phyloP scores from a whole-genome alignment of 2,329 filamentous ascomycete genomes.

The Ophiocordyceps camponoti-floridani region DNA sequence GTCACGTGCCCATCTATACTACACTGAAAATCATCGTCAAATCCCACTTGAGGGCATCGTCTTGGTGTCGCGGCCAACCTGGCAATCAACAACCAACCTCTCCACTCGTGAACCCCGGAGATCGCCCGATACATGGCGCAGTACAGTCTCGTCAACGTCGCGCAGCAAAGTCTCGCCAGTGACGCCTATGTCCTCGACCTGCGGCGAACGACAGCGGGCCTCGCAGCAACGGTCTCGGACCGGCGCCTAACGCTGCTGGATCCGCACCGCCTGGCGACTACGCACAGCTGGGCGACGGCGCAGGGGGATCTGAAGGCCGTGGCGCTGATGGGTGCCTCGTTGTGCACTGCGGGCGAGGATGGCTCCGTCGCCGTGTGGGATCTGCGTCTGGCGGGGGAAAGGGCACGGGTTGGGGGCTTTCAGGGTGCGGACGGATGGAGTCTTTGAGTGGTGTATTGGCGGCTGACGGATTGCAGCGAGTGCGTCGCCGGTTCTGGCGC shows the following conservation, averaged over 20 bases:
- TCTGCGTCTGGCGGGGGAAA: constrained; percentile 17
- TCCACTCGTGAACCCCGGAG: too few relatives aligned
- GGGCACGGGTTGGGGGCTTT: constrained; percentile 24
- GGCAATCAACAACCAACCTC: too few relatives aligned
- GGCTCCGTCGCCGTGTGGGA: constrained; percentile 52
- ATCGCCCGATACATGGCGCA: too few relatives aligned
- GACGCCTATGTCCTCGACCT: constrained; percentile 42
- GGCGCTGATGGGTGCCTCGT: constrained; percentile 27
- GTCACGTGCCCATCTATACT: too few relatives aligned
- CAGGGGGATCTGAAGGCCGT: constrained; percentile 49
- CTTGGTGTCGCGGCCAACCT: too few relatives aligned
- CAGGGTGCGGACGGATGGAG: too few relatives aligned
- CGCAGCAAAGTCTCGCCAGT: constrained; percentile 11
- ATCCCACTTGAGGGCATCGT: too few relatives aligned
- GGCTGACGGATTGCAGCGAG: constrained; percentile 6
- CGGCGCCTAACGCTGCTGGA: constrained; percentile 51
- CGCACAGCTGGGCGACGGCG: constrained; percentile 27
- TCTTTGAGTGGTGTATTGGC: too few relatives aligned
- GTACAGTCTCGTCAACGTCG: constrained; percentile 16
- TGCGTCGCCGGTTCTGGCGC: constrained; percentile 37
- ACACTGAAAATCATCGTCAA: too few relatives aligned
- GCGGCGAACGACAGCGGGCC: constrained; percentile 26
- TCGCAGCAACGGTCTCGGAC: constrained; percentile 52
- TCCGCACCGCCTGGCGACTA: constrained; percentile 33
- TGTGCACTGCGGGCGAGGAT: constrained; percentile 52